These are phyloP conservation scores for Arthrobotrys sphaeroides DNA, from an alignment of 2,329 filamentous ascomycete genomes.

Conservation along the genomic window DNA sequence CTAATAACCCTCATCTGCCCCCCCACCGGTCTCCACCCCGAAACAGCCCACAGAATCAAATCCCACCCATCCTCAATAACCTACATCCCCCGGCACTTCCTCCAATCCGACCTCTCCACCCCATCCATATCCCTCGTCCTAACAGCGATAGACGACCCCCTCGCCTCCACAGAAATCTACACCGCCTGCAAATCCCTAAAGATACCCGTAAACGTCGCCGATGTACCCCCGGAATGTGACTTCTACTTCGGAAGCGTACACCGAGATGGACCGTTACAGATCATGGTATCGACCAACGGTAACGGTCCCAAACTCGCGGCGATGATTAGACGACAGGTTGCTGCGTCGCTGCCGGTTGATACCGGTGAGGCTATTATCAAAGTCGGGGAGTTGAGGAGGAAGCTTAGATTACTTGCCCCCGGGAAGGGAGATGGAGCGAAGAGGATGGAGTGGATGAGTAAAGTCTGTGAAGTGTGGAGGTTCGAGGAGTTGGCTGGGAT, in stretches of 20 bases:
- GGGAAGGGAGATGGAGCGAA: constrained; percentile 75
- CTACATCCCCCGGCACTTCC: constrained; percentile 84
- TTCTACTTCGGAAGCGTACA: constrained; percentile 98
- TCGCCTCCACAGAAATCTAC: constrained; percentile 89
- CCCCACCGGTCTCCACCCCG: constrained; percentile 79
- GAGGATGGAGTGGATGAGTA: constrained; percentile 94
- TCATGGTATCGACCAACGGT: constrained; percentile 99
- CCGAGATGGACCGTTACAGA: constrained; percentile 91
- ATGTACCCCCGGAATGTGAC: constrained; percentile 95
- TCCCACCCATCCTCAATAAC: constrained; percentile 72
- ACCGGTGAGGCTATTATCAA: constrained; percentile 85
- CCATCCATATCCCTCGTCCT: constrained; percentile 78
- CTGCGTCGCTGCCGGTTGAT: constrained; percentile 76
- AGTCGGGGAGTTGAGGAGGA: constrained; percentile 80
- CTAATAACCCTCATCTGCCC: constrained; percentile 87
- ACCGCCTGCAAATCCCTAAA: constrained; percentile 86
- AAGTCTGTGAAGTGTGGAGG: constrained; percentile 85
- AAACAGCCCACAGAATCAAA: constrained; percentile 83
- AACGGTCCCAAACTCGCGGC: constrained; percentile 92
- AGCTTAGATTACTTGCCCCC: constrained; percentile 80
- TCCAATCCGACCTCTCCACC: constrained; percentile 83
- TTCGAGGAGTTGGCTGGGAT: constrained; percentile 85
- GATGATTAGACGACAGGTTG: constrained; percentile 84
- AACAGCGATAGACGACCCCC: constrained; percentile 90
- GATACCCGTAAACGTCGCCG: constrained; percentile 93